phyloP scores from a whole-genome alignment of 1,284 basidiomycete species.

The Malassezia yamatoensis region DNA sequence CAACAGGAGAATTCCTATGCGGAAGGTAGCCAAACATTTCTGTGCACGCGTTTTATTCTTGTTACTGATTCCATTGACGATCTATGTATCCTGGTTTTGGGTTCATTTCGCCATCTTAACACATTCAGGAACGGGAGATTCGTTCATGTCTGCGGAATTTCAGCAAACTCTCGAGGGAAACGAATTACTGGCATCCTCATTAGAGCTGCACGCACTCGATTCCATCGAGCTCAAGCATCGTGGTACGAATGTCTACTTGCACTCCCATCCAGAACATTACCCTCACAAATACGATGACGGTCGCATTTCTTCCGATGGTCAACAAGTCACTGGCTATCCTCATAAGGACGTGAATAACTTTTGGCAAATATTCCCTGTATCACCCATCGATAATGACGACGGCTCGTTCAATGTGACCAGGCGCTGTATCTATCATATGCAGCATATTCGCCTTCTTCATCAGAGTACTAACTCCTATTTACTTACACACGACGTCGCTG shows the following conservation, averaged over 20 bases:
- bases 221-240: constrained; percentile 78
- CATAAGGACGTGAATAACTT: constrained; percentile 86
- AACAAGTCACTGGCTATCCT: constrained; percentile 96
- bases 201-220: constrained; percentile 88
- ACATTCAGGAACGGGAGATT: constrained; percentile 83
- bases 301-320: constrained; percentile 86
- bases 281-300: constrained; percentile 93
- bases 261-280: constrained; percentile 81
- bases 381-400: constrained; percentile 56
- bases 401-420: constrained; percentile 57
- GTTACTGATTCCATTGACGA: constrained; percentile 71
- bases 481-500: constrained; percentile 93
- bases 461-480: constrained; percentile 71
- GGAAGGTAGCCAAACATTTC: constrained; percentile 83
- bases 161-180: constrained; percentile 90
- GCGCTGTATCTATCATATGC: constrained; percentile 75
- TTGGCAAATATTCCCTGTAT: constrained; percentile 91
- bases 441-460: constrained; percentile 79
- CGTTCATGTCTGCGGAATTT: constrained; percentile 95
- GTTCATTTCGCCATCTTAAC: constrained; percentile 83
- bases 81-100: constrained; percentile 95
- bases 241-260: constrained; percentile 81
- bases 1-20: constrained; percentile 59
- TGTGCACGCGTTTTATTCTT: constrained; percentile 73
- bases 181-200: constrained; percentile 75